A percentile compares a stretch with the other conserved stretches of the same genome.
phyloP scores from a whole-genome alignment of 202 grass and related monocot species.

The Panicum virgatum region DNA sequence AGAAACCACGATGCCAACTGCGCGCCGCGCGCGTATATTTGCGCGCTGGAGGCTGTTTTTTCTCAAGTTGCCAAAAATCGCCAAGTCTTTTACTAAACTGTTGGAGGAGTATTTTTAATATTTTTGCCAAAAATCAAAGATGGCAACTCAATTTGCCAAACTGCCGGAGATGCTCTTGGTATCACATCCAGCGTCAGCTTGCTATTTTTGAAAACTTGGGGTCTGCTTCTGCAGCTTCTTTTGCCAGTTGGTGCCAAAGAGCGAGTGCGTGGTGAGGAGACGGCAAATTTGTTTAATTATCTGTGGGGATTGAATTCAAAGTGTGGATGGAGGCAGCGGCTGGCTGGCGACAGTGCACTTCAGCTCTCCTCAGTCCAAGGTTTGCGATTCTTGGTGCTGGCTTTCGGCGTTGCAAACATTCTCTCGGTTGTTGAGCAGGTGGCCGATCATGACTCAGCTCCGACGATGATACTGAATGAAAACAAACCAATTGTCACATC shows the following conservation, averaged over 20 bases:
- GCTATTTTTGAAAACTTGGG: neutral
- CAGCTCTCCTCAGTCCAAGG: neutral
- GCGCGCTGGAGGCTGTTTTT: too few species aligned
- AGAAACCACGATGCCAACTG: too few species aligned
- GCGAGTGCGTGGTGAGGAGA: neutral
- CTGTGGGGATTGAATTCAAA: neutral
- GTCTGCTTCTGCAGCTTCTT: neutral
- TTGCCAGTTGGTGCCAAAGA: neutral
- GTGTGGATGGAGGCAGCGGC: neutral
- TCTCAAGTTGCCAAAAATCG: too few species aligned
- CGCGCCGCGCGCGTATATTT: too few species aligned
- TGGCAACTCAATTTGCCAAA: too few species aligned
- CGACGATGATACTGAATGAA: conserved; percentile 5
- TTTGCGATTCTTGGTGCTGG: neutral
- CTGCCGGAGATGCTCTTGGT: too few species aligned
- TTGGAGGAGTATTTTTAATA: too few species aligned
- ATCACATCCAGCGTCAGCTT: neutral
- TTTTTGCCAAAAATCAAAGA: too few species aligned
- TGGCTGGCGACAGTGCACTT: neutral
- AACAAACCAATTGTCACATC: neutral
- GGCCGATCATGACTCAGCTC: conserved; percentile 25
- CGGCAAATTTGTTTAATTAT: too few species aligned
- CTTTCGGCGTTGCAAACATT: conserved; percentile 20
- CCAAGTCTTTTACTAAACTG: too few species aligned
- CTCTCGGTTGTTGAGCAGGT: conserved; percentile 20